Conservation (phyloP, 2,329 filamentous ascomycete genomes). For the Lasiodiplodia sp. region DNA sequence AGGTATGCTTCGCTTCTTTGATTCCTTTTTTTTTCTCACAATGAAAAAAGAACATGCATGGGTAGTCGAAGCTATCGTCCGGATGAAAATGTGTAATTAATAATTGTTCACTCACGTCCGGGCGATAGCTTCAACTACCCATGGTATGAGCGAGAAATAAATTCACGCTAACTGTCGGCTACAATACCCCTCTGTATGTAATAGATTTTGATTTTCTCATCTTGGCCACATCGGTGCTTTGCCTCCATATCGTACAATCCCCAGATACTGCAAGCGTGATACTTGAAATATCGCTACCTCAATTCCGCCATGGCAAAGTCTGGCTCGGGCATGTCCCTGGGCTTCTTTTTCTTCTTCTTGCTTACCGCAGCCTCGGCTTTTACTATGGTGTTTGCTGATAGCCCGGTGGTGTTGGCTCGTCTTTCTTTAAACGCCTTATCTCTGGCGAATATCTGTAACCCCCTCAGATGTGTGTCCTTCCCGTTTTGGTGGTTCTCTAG, state of each 20-base stretch:
- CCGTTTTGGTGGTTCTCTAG: conserved; percentile 98
- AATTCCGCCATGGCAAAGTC: conserved; percentile 21
- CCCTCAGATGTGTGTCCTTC: conserved; percentile 96
- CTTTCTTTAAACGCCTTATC: conserved; percentile 45
- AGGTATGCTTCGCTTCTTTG: no score
- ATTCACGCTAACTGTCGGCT: no score
- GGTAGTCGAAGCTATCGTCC: no score
- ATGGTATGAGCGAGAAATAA: no score
- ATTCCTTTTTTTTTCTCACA: no score
- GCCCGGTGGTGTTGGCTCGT: background rate
- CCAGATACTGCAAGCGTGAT: background rate
- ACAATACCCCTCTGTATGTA: background rate
- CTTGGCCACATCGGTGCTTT: background rate
- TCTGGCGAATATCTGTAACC: conserved; percentile 80
- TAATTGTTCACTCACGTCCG: no score
- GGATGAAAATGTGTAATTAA: no score
- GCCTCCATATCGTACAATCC: background rate
- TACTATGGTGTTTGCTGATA: background rate
- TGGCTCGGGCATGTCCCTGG: conserved; percentile 28
- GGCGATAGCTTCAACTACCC: no score
- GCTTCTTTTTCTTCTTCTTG: conserved; percentile 31
- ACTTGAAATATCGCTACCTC: background rate
- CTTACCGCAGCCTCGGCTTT: conserved; percentile 30
- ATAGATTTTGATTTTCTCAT: background rate
- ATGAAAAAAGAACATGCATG: no score